phyloP scores from a whole-genome alignment of 805 yeast genomes.

The Schizosaccharomyces cryophilus region DNA sequence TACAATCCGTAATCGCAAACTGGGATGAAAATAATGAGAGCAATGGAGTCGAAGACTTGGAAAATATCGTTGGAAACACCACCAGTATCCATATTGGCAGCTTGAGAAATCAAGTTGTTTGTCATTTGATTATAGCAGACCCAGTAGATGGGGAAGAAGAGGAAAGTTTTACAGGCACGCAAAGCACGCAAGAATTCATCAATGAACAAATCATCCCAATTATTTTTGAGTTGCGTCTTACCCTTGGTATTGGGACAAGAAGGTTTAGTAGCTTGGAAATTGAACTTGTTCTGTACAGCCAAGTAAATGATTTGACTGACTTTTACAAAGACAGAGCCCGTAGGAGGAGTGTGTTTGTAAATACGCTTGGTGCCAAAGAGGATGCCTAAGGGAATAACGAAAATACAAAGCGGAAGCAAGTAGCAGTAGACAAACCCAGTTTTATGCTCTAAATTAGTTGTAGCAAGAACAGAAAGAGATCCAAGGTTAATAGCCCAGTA shows the following conservation, averaged over 20 bases:
- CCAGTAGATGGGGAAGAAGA: constrained; percentile 53
- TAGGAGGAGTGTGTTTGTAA: constrained; percentile 35
- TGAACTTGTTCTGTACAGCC: constrained; percentile 23
- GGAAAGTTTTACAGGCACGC: constrained; percentile 48
- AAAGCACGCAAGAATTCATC: constrained; percentile 46
- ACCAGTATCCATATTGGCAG: constrained; percentile 48
- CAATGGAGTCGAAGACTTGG: constrained; percentile 51
- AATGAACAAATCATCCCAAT: constrained; percentile 48
- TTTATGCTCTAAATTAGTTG: constrained; percentile 38
- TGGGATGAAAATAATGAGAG: constrained; percentile 57
- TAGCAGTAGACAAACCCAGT: constrained; percentile 12
- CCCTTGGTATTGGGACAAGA: constrained; percentile 5
- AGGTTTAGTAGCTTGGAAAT: constrained; percentile 8
- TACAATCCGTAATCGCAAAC: constrained; percentile 36
- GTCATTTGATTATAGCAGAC: constrained; percentile 49
- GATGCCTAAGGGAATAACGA: constrained; percentile 31
- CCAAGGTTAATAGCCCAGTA: constrained; percentile 59
- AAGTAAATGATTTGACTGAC: constrained; percentile 24
- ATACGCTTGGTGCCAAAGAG: constrained; percentile 28
- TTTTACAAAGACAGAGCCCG: constrained; percentile 34
- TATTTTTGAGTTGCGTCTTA: constrained; percentile 11
- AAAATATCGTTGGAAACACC: constrained; percentile 62
- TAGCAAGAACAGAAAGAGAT: constrained; percentile 48
- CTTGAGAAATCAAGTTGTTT: constrained; percentile 49
- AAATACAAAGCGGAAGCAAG: constrained; percentile 37